A percentile compares a stretch with the other conserved stretches of the same genome.
Conservation (phyloP, 495 filamentous ascomycete genomes). For the Penicillium longicatenatum region DNA sequence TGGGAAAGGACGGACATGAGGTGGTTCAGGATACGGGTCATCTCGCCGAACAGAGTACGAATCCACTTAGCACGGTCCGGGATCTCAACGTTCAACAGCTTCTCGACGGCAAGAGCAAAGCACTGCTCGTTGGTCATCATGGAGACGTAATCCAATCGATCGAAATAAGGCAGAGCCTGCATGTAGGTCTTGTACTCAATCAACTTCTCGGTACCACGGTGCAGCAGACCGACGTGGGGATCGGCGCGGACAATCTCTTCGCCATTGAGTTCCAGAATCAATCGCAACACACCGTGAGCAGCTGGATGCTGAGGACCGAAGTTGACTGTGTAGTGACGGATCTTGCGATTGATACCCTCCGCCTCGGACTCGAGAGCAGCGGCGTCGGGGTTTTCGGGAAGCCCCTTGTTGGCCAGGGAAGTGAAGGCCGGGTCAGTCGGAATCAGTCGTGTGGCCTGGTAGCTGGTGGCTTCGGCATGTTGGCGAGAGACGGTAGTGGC, state of each 20-base stretch:
- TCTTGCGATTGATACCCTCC: conserved; percentile 73
- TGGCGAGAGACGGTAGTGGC: conserved; percentile 66
- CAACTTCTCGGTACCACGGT: conserved; percentile 98
- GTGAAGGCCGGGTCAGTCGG: conserved; percentile 61
- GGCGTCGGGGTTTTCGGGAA: conserved; percentile 41
- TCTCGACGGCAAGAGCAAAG: conserved; percentile 92
- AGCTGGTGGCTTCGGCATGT: conserved; percentile 56
- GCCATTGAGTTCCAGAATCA: conserved; percentile 97
- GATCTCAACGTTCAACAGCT: conserved; percentile 96
- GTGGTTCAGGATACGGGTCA: conserved; percentile 94
- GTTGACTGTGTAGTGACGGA: conserved; percentile 99
- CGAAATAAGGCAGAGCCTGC: conserved; percentile 98
- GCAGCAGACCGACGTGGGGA: conserved; percentile 94
- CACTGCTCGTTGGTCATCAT: conserved; percentile 99
- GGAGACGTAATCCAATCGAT: conserved; percentile 97
- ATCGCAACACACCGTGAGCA: conserved; percentile 94
- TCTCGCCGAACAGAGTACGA: conserved; percentile 93
- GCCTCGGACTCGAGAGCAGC: conserved; percentile 52
- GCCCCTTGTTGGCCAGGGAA: conserved; percentile 50
- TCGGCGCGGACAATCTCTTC: conserved; percentile 97
- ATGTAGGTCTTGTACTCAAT: conserved; percentile 99
- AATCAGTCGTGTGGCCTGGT: conserved; percentile 61
- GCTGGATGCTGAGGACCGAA: conserved; percentile 99
- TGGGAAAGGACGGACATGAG: conserved; percentile 97
- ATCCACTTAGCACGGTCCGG: conserved; percentile 97